phyloP scores from a whole-genome alignment of 169 alveolate genomes.

The Cryptosporidium bovis region DNA sequence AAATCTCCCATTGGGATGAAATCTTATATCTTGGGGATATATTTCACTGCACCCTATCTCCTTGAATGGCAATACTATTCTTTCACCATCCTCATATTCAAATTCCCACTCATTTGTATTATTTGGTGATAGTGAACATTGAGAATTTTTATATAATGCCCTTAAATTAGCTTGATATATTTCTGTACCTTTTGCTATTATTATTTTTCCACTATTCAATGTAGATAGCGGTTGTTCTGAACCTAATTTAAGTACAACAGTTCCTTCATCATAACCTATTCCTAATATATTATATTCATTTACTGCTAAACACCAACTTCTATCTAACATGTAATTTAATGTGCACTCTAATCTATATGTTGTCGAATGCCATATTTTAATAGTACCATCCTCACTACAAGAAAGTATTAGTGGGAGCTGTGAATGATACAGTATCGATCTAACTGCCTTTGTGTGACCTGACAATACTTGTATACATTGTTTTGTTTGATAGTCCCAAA shows the following conservation, averaged over 20 bases:
- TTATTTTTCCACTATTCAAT: slow-evolving; percentile 92
- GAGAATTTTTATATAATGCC: slow-evolving; percentile 69
- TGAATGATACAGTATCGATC: slow-evolving; percentile 93
- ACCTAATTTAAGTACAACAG: slow-evolving; percentile 95
- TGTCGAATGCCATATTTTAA: slow-evolving; percentile 95
- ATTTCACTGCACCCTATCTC: slow-evolving; percentile 93
- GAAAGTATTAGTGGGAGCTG: slow-evolving; percentile 93
- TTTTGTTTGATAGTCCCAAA: slow-evolving; percentile 98
- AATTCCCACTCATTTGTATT: slow-evolving; percentile 77
- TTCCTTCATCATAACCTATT: slow-evolving; percentile 89
- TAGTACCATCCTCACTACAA: slow-evolving; percentile 97
- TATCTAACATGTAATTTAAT: slow-evolving; percentile 92
- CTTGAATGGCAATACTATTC: slow-evolving; percentile 79
- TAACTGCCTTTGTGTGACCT: slow-evolving; percentile 94
- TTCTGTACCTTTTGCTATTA: slow-evolving; percentile 94
- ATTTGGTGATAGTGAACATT: slow-evolving; percentile 46
- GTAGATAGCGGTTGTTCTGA: slow-evolving; percentile 95
- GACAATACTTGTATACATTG: slow-evolving; percentile 95
- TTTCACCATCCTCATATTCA: slow-evolving; percentile 83
- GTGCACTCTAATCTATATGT: slow-evolving; percentile 93
- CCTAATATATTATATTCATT: slow-evolving; percentile 83
- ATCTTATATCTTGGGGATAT: slow-evolving; percentile 91
- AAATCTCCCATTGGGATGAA: slow-evolving; percentile 97
- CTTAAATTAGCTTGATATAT: slow-evolving; percentile 92
- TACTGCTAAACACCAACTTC: slow-evolving; percentile 92